Base-by-base conservation (phyloP, 768 basidiomycete genomes). In the Strobilomyces dryophilus region DNA sequence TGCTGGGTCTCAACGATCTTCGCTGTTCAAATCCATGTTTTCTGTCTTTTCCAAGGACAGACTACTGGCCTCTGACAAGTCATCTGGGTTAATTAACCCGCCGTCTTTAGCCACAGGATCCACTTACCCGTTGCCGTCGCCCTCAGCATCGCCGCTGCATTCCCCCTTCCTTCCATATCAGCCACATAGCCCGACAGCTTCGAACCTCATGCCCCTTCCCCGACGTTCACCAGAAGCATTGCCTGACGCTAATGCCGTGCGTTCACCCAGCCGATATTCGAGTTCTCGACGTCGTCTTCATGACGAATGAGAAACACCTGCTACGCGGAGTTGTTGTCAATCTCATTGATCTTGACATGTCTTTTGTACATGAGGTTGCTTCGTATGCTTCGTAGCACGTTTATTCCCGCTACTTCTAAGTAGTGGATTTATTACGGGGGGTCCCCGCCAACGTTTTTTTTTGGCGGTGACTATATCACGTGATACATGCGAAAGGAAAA, bases 1-100 rank as follows among this genome's bases (percentile, higher is more conserved):
- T 45, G 51, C 72, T 14, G 71, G 73, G 37, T 14, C 46, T 40
- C 72, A 74, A 31, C 76, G 64, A 43, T 75, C 79, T 2, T 89
- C 89, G 9, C 75, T 91, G 18, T 81, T 89, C 64, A 83, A 85
- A 53, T 81, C 84, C 12, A 72, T 89, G 44, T 76, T 85, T 57
- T 79, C 77, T 17, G 51, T 66, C 39, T 55, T 75, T 68, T 69
- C 71, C 34, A 59, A 64, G 45, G 71, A 79, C 58, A 76, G 80
- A 18, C 45, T 72, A 10, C 65, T 73, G 20, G 71, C 79, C n/a
- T 74, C 71, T 47, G 74, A 76, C 35, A 72, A 77, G 8, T 74
- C 82, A 14, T 84, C 89, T 58, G 91, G 88, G 12, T 72, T 92
- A 48, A 82, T 92, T 53, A 82, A 87, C 0, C 85, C 85, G 14